Evolutionary conservation across 2,329 filamentous ascomycete genomes (phyloP).

Genomic region (Beauveria scarabaeidicola): DNA sequence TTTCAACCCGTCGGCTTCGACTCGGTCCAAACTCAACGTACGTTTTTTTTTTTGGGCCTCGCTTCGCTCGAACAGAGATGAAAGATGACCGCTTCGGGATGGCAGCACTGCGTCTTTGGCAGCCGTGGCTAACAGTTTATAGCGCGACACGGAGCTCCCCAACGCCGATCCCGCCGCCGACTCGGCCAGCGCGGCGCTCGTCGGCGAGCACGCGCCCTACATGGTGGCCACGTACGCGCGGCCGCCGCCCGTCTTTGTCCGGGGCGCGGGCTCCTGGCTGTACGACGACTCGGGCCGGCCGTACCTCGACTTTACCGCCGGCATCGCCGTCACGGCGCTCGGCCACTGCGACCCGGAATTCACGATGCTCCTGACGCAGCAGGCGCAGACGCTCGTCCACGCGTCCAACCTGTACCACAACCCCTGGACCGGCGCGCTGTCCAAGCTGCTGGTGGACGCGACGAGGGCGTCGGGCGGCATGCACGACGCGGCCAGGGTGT

Average conservation of each 20-base stretch:
- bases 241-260: constrained; percentile 81
- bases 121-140: background rate
- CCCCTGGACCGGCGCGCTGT: constrained; percentile 85
- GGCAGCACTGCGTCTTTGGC: no score
- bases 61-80: background rate
- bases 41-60: background rate
- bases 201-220: constrained; percentile 68
- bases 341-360: constrained; percentile 84
- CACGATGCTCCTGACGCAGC: constrained; percentile 64
- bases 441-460: constrained; percentile 73
- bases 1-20: background rate
- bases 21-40: background rate
- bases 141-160: constrained; percentile 33
- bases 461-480: constrained; percentile 75
- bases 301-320: constrained; percentile 94
- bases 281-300: constrained; percentile 74
- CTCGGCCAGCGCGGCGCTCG: constrained; percentile 65
- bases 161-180: constrained; percentile 66
- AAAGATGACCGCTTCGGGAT: no score
- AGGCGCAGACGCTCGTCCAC: constrained; percentile 76
- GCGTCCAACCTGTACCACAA: constrained; percentile 97
- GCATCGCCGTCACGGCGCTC: constrained; percentile 89
- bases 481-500: constrained; percentile 70
- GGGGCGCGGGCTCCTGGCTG: constrained; percentile 77
- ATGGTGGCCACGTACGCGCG: constrained; percentile 96